Evolutionary conservation across 495 filamentous ascomycete species (phyloP).

Genomic region (Astrothelium macrocarpum): DNA sequence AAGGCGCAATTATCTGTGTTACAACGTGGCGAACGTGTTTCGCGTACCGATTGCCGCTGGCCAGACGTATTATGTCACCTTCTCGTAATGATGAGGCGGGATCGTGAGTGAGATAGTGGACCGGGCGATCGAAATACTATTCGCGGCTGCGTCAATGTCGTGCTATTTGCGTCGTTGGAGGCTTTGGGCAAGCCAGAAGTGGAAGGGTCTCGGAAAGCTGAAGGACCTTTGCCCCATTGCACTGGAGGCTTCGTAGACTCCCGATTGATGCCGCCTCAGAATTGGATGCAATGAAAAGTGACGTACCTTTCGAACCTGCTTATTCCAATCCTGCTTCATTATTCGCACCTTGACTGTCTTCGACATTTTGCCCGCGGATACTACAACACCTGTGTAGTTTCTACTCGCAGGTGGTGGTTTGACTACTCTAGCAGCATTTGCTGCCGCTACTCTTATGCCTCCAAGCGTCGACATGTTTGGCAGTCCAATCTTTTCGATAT

Average conservation of each 20-base stretch:
- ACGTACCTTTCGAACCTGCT: constrained; percentile 33
- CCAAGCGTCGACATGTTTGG: background rate
- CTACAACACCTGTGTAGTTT: constrained; percentile 46
- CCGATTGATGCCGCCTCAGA: no score
- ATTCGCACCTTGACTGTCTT: constrained; percentile 62
- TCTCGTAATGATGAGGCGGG: constrained; percentile 60
- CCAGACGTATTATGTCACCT: constrained; percentile 75
- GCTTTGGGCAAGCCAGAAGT: background rate
- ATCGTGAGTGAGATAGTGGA: constrained; percentile 57
- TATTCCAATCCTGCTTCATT: constrained; percentile 52
- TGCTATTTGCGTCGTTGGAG: background rate
- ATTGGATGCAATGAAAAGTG: background rate
- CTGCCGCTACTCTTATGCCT: constrained; percentile 9
- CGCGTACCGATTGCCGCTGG: constrained; percentile 52
- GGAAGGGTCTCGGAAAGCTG: no score
- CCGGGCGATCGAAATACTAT: constrained; percentile 33
- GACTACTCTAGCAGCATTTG: background rate
- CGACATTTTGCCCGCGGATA: constrained; percentile 59
- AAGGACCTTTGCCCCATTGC: no score
- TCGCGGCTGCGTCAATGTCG: background rate
- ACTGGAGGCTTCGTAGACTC: no score
- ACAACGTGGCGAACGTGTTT: constrained; percentile 67
- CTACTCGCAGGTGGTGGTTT: constrained; percentile 4
- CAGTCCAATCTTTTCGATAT: no score
- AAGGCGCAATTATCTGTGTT: constrained; percentile 65